Percentiles rank a stretch among this genome's conserved stretches.
These are phyloP conservation scores for Suillus subalutaceus DNA, from an alignment of 768 basidiomycete species.

Conservation along the genomic window DNA sequence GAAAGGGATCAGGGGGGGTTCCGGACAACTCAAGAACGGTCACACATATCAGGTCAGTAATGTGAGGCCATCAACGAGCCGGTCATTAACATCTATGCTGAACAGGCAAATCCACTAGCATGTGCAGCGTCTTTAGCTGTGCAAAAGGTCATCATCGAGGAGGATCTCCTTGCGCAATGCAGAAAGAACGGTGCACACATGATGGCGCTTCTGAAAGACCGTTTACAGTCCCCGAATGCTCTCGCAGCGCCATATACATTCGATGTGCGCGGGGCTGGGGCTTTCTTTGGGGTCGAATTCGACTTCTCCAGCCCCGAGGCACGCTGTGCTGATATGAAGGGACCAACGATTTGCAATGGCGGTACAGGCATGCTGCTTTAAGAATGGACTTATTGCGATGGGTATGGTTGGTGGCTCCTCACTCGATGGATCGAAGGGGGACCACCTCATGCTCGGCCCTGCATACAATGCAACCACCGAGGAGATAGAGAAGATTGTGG, in stretches of 20 bases:
- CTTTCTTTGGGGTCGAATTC: conserved; percentile 86
- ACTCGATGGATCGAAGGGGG: conserved; percentile 70
- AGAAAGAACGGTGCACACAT: conserved; percentile 63
- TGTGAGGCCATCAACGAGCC: neutral
- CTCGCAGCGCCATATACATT: conserved; percentile 67
- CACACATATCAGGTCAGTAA: conserved; percentile 76
- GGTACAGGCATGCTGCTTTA: conserved; percentile 69
- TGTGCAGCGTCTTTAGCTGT: conserved; percentile 85
- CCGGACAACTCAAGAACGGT: conserved; percentile 80
- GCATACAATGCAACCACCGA: conserved; percentile 76
- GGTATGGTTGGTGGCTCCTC: conserved; percentile 73
- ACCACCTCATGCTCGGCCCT: conserved; percentile 75
- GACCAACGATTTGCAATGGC: conserved; percentile 63
- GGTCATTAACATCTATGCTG: conserved; percentile 11
- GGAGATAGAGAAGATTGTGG: conserved; percentile 70
- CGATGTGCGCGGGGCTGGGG: conserved; percentile 83
- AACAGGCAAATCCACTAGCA: conserved; percentile 70
- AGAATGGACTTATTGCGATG: conserved; percentile 71
- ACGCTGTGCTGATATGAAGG: conserved; percentile 48
- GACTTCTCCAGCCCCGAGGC: conserved; percentile 57
- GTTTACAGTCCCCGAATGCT: conserved; percentile 58
- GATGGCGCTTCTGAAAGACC: conserved; percentile 53
- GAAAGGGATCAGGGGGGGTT: conserved; percentile 65
- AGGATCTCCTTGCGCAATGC: conserved; percentile 71
- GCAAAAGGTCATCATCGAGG: conserved; percentile 67